Conservation (phyloP, 176 grass and related monocot genomes). For the Carex myosuroides region DNA sequence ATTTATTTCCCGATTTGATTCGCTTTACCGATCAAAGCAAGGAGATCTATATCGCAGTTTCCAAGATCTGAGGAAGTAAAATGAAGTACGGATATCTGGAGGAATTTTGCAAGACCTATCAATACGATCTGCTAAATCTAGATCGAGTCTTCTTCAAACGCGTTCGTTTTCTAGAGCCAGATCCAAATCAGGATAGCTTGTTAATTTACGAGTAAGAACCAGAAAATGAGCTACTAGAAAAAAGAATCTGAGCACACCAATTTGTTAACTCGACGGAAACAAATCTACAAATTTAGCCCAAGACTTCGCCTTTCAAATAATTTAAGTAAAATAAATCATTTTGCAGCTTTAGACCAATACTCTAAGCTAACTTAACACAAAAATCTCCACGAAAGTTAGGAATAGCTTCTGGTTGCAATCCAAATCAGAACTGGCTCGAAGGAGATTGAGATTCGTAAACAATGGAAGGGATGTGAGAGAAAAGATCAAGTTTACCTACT, state of each 20-base stretch:
- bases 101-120: conserved; percentile 3
- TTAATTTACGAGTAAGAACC: conserved; percentile 4
- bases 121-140: conserved; percentile 8
- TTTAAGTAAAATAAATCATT: not conserved
- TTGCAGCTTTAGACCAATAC: not conserved
- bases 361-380: not conserved
- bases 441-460: not conserved
- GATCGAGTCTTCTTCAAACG: not conserved
- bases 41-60: conserved; percentile 16
- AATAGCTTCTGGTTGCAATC: not conserved
- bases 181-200: conserved; percentile 7
- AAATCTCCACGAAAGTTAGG: not conserved
- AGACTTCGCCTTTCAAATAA: not conserved
- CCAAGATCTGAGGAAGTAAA: conserved; percentile 1
- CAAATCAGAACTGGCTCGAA: not conserved
- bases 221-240: not conserved
- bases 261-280: not conserved
- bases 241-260: not conserved
- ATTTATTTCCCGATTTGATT: not conserved
- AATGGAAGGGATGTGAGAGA: not conserved
- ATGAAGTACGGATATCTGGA: conserved; percentile 7
- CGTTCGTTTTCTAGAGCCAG: not conserved
- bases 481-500: conserved; percentile 9
- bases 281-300: conserved; percentile 3
- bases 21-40: conserved; percentile 3